These are phyloP conservation scores for Puccinia polysora DNA, from an alignment of 1,284 basidiomycete species.

Conservation along the genomic window DNA sequence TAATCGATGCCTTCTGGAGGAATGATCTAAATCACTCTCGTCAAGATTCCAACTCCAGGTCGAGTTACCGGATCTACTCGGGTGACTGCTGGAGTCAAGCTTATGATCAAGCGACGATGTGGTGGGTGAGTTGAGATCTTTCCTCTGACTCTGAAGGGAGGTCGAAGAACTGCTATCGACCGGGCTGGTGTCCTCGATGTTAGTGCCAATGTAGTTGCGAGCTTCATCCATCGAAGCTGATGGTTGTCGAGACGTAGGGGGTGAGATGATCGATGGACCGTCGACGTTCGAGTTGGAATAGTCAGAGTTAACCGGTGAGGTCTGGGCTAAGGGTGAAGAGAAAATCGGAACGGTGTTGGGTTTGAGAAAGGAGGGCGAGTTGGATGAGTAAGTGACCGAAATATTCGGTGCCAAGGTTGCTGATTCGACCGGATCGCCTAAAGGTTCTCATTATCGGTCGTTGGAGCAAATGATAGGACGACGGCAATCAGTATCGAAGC, in stretches of 20 bases:
- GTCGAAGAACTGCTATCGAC: not conserved
- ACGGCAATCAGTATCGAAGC: not conserved
- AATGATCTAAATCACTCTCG: constrained; percentile 1
- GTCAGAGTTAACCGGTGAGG: not conserved
- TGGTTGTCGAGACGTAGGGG: not conserved
- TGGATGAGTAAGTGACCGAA: not conserved
- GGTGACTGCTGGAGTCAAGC: not conserved
- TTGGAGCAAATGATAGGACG: not conserved
- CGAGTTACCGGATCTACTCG: constrained; percentile 1
- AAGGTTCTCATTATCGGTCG: not conserved
- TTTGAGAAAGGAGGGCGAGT: constrained; percentile 4
- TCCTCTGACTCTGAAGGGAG: constrained; percentile 3
- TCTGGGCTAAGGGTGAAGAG: constrained; percentile 31
- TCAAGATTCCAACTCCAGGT: not conserved
- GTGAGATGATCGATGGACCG: not conserved
- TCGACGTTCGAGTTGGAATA: not conserved
- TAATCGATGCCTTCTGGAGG: not conserved
- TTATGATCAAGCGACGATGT: constrained; percentile 1
- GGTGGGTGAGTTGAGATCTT: not conserved
- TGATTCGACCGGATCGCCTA: not conserved
- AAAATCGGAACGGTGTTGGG: constrained; percentile 29
- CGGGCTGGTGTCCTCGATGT: not conserved
- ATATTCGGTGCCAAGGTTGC: not conserved
- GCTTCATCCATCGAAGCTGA: not conserved
- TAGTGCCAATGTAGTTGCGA: not conserved